Evolutionary conservation across 2,329 filamentous ascomycete genomes (phyloP).

Genomic region (Aureobasidium sp.): DNA sequence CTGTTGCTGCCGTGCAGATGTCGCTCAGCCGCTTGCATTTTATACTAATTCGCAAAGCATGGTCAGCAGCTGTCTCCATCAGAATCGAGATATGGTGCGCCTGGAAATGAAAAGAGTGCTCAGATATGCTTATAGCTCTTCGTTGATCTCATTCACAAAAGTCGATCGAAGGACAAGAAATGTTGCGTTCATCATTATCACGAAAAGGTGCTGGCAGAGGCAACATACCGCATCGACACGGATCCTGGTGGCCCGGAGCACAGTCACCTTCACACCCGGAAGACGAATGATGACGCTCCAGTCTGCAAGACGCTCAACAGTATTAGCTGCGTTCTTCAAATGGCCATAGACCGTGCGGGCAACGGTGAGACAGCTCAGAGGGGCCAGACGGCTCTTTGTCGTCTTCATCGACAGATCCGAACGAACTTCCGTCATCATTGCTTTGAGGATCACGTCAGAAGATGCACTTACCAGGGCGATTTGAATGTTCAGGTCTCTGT

Average conservation of each 20-base stretch:
- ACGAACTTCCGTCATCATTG: neutral
- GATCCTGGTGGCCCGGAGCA: neutral
- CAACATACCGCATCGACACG: neutral
- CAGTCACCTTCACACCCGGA: neutral
- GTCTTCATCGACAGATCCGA: neutral
- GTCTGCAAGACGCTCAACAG: neutral
- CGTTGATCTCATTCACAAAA: neutral
- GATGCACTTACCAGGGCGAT: neutral
- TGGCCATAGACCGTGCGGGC: too few relatives aligned
- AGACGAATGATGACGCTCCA: neutral
- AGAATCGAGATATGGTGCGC: neutral
- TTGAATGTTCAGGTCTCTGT: neutral
- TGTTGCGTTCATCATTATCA: neutral
- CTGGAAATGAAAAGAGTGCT: neutral
- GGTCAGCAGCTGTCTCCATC: neutral
- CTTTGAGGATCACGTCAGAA: neutral
- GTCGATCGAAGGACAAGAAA: neutral
- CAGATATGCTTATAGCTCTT: neutral
- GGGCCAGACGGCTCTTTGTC: neutral
- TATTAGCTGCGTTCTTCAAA: neutral
- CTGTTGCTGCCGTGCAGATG: neutral
- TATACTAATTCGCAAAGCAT: neutral
- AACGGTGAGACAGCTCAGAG: neutral
- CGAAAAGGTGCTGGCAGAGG: neutral
- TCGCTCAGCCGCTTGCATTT: neutral